Evolutionary conservation across 2,329 filamentous ascomycete genomes (phyloP), one percentile per base, ranked within the genome.

Genomic region (Didymellaceae sp.): DNA sequence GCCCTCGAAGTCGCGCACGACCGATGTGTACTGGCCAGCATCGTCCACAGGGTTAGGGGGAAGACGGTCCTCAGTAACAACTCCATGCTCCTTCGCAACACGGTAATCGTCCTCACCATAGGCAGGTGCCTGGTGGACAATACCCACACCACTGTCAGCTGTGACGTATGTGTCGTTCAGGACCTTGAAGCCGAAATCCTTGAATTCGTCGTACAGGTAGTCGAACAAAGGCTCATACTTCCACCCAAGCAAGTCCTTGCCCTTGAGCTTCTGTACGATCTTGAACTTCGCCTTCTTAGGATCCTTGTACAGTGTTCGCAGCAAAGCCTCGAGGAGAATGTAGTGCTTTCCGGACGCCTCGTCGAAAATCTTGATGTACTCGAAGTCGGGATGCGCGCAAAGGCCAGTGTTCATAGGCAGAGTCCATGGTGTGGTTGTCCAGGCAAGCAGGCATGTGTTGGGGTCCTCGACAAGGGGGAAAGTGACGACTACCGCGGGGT

Each of bases 61-160:
- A 26, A 86, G 80, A 45, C 90, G 86, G 51, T 84, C 82, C 59
- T 91, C 88, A 55, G 75, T 88, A 67, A 97, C 88, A 62, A 96
- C 82, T 32, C 91, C 92, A 35, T 85, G 80, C 49, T 87, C 86
- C 54, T 91, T 74, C 7, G 89, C 90, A 52, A 94, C 85, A 59
- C 87, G 87, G 79, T 96, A 97, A 86, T 97, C 93, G 59, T 97
- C 93, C 75, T 97, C 90, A 82, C 93, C 93, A 68, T 93, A 97
- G 1, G 91, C 91, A 2, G 93, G 93, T 4, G 93, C 84, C 74
- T 97, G 91, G 74, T 97, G 93, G 34, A 97, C 93, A 56, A 97
- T 88, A 67, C 93, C 93, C 25, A 91, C 90, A 85, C 93, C 93
- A 66, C 90, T 91, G 53, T 94, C 91, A 22, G 88, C 86, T 20